phyloP scores from a whole-genome alignment of 139 green algal species.

The Micromonas commoda region DNA sequence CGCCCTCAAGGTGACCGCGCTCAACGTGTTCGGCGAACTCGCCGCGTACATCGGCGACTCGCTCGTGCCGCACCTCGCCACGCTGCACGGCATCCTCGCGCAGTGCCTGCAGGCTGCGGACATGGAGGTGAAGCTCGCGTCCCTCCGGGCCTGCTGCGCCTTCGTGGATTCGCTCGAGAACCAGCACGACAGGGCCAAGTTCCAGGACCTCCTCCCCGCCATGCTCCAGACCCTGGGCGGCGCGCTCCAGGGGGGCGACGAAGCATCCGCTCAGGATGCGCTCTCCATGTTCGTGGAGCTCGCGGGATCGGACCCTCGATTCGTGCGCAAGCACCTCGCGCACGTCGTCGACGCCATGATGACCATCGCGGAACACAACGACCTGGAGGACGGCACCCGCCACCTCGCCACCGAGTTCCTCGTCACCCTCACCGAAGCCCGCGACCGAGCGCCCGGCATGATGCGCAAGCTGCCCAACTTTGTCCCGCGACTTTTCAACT shows the following conservation, averaged over 20 bases:
- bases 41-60: conserved; percentile 56
- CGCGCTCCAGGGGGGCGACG: conserved; percentile 13
- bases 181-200: conserved; percentile 19
- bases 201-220: conserved; percentile 30
- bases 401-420: conserved; percentile 85
- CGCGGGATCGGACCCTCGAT: conserved; percentile 80
- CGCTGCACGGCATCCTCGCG: conserved; percentile 41
- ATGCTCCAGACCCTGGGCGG: conserved; percentile 55
- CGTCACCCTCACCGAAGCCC: conserved; percentile 86
- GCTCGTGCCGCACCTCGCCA: conserved; percentile 48
- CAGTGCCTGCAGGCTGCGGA: conserved; percentile 23
- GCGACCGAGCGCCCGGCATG: conserved; percentile 86
- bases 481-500: conserved; percentile 66
- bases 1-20: conserved; percentile 33
- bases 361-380: conserved; percentile 44
- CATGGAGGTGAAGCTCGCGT: conserved; percentile 59
- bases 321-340: conserved; percentile 74
- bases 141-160: conserved; percentile 55
- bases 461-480: conserved; percentile 89
- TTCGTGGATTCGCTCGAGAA: conserved; percentile 61
- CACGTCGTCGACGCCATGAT: conserved; percentile 82
- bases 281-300: conserved; percentile 92
- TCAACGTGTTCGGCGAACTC: conserved; percentile 61
- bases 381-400: conserved; percentile 58
- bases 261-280: conserved; percentile 60